Base-by-base conservation (phyloP, 1,284 basidiomycete species). In the Cronartium quercuum region DNA sequence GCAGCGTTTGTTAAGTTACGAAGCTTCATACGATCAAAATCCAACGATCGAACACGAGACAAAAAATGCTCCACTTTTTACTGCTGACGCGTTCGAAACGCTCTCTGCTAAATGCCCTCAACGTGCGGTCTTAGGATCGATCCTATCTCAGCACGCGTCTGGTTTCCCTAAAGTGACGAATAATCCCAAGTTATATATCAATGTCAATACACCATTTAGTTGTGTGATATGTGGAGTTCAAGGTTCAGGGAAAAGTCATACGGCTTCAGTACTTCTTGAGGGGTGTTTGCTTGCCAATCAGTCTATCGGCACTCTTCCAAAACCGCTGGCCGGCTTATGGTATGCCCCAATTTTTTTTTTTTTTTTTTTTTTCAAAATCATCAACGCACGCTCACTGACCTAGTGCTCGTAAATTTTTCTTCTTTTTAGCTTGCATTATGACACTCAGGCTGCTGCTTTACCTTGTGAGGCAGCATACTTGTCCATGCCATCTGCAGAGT, bases 381-480 rank as follows among this genome's bases (percentile, higher is more conserved):
- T 24, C 21, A 61, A 61, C 21, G 15, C 15, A 24, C 24, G 34
- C 34, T 29, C 35, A 29, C 58, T 61, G 6, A 61, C 13, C 3
- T 21, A 4, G 3, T 13, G 47, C 3, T 51, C 10, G 15, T 51
- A 21, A 3, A 21, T 18, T 6, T 37, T 63, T 63, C 6, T 63
- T 24, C 34, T 42, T 9, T 47, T 5, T 47, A 71, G 60, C 40
- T 63, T 75, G 15, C 73, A 67, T 63, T 75, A 75, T 67, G 73
- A 75, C 55, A n/a, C 41, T 7, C 51, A 58, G 34, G 37, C 29
- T 37, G 57, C 66, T 2, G 62, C 51, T 51, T 51, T 67, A 21
- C 64, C 73, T 40, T 75, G 73, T 24, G 64, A 75, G 63, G 41
- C 73, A 55, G 73, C 73, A 6, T 75, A 67, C 63, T 42, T 75